Evolutionary conservation across 352 stramenopile species (phyloP), one percentile per base, ranked within the genome.

Genomic region (Phytophthora sp.): DNA sequence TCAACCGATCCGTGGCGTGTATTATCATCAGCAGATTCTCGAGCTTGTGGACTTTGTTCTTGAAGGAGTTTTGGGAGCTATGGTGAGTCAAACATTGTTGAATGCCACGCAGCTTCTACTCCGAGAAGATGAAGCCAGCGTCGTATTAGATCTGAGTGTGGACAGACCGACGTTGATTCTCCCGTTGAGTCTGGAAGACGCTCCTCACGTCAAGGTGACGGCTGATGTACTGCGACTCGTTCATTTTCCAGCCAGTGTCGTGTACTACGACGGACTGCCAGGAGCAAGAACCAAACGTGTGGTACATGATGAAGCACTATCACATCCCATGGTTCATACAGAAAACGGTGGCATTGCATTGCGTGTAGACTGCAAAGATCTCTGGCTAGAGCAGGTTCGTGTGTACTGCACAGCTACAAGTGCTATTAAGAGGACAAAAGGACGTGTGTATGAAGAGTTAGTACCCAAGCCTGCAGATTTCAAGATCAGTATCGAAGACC

Each of bases 1-100:
- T 36, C 70, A 84, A 54, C 75, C 85, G 2, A 77, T 94, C 2
- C 84, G 85, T 5, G 74, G 91, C 39, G 86, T 95, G 15, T 95
- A 95, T 54, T 92, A 90, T 44, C 87, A 95, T 30, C 87, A 95
- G n/a, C 87, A 95, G 49, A 65, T 95, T 5, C 62, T 95, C 35
- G 87, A 95, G 57, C 60, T 95, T 9, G 78, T 84, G 9, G 87
- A 95, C 54, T 95, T 93, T 44, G 56, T 95, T 8, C 84, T 94
- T 54, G 85, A 95, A 73, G 87, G 87, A 11, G 80, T 95, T 30
- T 64, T 94, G 31, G 87, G 87, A 23, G 65, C 82, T 2, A 85
- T 93, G 59, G 73, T 94, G 38, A 88, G 71, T 24, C 74, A 92
- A 27, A 94, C 85, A 7, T 51, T 93, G 18, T 71, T 82, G 20